phyloP scores from a whole-genome alignment of 352 stramenopile genomes.

The Achlya hypogyna region DNA sequence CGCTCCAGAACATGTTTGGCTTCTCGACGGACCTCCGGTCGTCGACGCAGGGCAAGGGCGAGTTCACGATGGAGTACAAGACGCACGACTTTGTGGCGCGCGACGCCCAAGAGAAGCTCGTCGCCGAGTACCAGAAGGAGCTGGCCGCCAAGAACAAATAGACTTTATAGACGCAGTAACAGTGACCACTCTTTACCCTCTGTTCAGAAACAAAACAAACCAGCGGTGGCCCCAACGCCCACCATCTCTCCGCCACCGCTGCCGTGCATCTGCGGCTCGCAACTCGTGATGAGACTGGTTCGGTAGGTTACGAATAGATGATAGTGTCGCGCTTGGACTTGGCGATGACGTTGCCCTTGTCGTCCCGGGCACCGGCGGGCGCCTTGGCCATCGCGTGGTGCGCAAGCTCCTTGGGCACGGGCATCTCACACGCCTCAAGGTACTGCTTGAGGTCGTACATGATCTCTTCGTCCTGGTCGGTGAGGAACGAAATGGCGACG shows the following conservation, averaged over 20 bases:
- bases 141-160: conserved; percentile 52
- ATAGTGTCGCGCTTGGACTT: conserved; percentile 80
- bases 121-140: conserved; percentile 90
- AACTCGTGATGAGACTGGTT: no score
- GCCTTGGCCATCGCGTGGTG: conserved; percentile 90
- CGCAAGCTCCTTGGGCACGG: conserved; percentile 89
- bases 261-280: no score
- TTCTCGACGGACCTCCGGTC: conserved; percentile 97
- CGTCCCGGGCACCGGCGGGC: conserved; percentile 62
- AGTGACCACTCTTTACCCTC: background rate
- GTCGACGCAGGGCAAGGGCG: conserved; percentile 94
- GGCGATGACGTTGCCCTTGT: conserved; percentile 82
- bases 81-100: conserved; percentile 89
- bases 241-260: no score
- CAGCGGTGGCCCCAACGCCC: no score
- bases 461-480: conserved; percentile 94
- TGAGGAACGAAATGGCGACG: conserved; percentile 96
- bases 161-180: background rate
- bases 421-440: conserved; percentile 90
- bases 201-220: no score
- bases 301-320: conserved; percentile 58
- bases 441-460: conserved; percentile 97
- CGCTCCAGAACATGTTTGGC: conserved; percentile 98
- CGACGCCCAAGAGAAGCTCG: conserved; percentile 92
- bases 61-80: conserved; percentile 99